phyloP scores from a whole-genome alignment of 495 filamentous ascomycete genomes.

The Cercophora newfieldiana region DNA sequence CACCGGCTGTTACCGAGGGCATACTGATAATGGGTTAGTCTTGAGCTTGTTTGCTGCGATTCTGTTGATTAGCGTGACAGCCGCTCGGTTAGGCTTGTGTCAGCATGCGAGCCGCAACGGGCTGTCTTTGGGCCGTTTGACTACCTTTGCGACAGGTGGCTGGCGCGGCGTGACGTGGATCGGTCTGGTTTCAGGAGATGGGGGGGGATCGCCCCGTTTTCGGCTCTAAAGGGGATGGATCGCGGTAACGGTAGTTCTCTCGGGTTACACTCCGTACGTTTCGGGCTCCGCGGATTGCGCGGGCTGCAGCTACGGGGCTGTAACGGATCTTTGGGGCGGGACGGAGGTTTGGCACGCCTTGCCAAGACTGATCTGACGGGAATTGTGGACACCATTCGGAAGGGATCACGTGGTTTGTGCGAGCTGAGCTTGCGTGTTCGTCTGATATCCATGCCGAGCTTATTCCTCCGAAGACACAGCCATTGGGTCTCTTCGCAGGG shows the following conservation, averaged over 20 bases:
- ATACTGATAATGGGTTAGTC: too few relatives aligned
- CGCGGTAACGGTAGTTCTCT: neutral
- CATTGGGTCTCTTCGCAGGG: too few relatives aligned
- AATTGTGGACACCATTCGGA: neutral
- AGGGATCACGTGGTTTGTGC: neutral
- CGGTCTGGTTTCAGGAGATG: neutral
- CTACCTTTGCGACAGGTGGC: neutral
- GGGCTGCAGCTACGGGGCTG: too few relatives aligned
- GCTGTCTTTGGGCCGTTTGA: conserved; percentile 1
- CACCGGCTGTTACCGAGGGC: neutral
- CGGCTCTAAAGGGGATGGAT: neutral
- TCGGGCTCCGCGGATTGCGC: neutral
- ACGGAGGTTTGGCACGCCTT: neutral
- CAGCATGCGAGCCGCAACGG: neutral
- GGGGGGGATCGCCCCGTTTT: neutral
- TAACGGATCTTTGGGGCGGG: neutral
- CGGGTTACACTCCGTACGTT: neutral
- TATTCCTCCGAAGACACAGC: neutral
- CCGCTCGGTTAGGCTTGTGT: neutral
- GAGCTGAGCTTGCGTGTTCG: neutral
- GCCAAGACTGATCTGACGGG: neutral
- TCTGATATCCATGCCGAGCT: neutral
- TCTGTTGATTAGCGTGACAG: too few relatives aligned
- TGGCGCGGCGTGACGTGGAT: neutral
- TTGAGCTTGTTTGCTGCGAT: neutral